phyloP scores from a whole-genome alignment of 1,284 basidiomycete genomes.

The Apiotrichum domesticum region DNA sequence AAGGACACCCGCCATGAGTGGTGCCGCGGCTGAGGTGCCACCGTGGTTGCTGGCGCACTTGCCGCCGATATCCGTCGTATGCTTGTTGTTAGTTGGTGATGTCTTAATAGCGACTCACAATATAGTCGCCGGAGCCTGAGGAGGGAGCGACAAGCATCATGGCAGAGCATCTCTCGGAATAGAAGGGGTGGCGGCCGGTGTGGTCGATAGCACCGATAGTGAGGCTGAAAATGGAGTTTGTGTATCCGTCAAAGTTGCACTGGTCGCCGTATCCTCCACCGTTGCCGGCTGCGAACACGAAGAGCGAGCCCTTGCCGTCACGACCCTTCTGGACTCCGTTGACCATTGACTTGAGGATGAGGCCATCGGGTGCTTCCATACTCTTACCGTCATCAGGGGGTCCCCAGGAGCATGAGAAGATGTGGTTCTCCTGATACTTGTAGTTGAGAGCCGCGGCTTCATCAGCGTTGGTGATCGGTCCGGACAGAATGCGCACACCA shows the following conservation, averaged over 20 bases:
- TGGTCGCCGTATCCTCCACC: conserved; percentile 88
- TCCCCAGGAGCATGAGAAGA: conserved; percentile 97
- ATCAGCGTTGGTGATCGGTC: conserved; percentile 95
- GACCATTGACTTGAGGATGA: conserved; percentile 90
- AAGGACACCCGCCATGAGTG: conserved; percentile 86
- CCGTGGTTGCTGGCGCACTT: conserved; percentile 81
- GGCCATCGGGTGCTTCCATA: conserved; percentile 89
- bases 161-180: conserved; percentile 94
- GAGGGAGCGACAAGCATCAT: conserved; percentile 96
- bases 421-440: conserved; percentile 81
- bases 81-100: conserved; percentile 50
- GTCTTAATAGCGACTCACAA: conserved; percentile 47
- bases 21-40: conserved; percentile 95
- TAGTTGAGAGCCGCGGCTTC: conserved; percentile 94
- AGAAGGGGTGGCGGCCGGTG: conserved; percentile 89
- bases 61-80: conserved; percentile 76
- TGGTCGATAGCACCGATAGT: conserved; percentile 92
- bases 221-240: conserved; percentile 93
- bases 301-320: conserved; percentile 83
- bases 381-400: conserved; percentile 90
- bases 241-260: conserved; percentile 99
- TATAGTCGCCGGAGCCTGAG: conserved; percentile 88
- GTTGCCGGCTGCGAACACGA: conserved; percentile 97
- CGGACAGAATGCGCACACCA: conserved; percentile 91
- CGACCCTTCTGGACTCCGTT: conserved; percentile 92